These are phyloP conservation scores for Cyclotella choctawhatcheeana DNA, from an alignment of 108 stramenopile species.

Conservation along the genomic window DNA sequence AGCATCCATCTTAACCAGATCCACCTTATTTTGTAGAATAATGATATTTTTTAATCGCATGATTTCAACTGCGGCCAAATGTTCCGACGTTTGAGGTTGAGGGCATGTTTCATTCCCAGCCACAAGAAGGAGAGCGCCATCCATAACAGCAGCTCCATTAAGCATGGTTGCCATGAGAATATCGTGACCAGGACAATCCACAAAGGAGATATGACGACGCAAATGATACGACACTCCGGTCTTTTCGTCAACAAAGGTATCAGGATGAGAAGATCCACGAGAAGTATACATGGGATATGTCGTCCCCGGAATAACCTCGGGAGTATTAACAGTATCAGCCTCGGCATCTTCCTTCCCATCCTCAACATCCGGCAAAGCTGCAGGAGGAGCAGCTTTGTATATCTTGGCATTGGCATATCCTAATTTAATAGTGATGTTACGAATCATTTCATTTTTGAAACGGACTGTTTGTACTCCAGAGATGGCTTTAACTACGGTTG, in stretches of 20 bases:
- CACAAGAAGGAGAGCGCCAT: slow-evolving; percentile 98
- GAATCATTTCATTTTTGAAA: slow-evolving; percentile 99
- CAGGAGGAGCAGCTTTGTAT: slow-evolving; percentile 87
- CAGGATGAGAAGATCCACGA: slow-evolving; percentile 92
- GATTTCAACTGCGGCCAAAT: slow-evolving; percentile 99
- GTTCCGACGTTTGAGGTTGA: slow-evolving; percentile 99
- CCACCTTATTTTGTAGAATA: slow-evolving; percentile 99
- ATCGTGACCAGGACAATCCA: slow-evolving; percentile 99
- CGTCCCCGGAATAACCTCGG: slow-evolving; percentile 52
- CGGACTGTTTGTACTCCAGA: slow-evolving; percentile 99
- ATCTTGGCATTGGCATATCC: slow-evolving; percentile 99
- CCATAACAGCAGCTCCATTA: slow-evolving; percentile 99
- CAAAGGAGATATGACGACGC: slow-evolving; percentile 97
- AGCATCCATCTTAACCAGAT: slow-evolving; percentile 98
- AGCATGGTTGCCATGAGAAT: slow-evolving; percentile 99
- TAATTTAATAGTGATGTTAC: slow-evolving; percentile 99
- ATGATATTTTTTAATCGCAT: slow-evolving; percentile 98
- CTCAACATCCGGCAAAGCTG: slow-evolving; percentile 48
- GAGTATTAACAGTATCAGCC: slow-evolving; percentile 5
- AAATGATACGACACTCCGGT: slow-evolving; percentile 86
- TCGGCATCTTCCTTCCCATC: slow-evolving; percentile 57
- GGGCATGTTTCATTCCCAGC: slow-evolving; percentile 99
- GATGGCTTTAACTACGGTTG: slow-evolving; percentile 98
- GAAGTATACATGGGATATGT: slow-evolving; percentile 83
- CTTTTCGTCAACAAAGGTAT: slow-evolving; percentile 90